Evolutionary conservation across 75 land plant genomes (phyloP).

Genomic region (Ceratopteris richardii): DNA sequence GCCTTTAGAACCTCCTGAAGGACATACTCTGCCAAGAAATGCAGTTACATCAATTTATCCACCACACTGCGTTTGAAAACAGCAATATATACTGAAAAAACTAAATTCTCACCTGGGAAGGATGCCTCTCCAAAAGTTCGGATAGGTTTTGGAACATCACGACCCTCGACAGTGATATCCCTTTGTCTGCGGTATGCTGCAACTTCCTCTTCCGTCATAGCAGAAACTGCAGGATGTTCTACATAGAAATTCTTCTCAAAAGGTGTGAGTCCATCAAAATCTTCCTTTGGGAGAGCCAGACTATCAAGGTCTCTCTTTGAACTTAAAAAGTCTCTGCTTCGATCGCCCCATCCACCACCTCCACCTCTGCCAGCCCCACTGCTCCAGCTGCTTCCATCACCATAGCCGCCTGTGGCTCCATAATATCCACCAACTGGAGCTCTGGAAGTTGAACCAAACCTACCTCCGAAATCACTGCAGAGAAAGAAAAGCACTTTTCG

Average conservation of each 20-base stretch:
- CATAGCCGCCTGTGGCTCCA: constrained; percentile 13
- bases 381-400: constrained; percentile 21
- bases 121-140: constrained; percentile 63
- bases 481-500: background rate
- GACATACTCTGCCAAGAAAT: constrained; percentile 67
- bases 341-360: constrained; percentile 27
- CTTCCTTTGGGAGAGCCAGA: constrained; percentile 54
- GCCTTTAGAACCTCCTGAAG: constrained; percentile 82
- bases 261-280: constrained; percentile 72
- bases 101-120: constrained; percentile 88
- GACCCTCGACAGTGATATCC: constrained; percentile 87
- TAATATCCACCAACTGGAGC: constrained; percentile 19
- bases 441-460: too few species aligned
- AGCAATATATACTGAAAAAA: too few species aligned
- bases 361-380: constrained; percentile 34
- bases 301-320: constrained; percentile 32
- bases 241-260: constrained; percentile 96
- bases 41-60: background rate
- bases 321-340: constrained; percentile 19
- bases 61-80: too few species aligned
- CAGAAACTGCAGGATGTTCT: constrained; percentile 64
- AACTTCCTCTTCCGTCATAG: constrained; percentile 79
- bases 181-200: constrained; percentile 58
- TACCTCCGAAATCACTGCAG: constrained; percentile 33
- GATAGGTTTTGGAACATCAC: constrained; percentile 89